These are phyloP conservation scores for Chaetothyriales sp. DNA, from an alignment of 2,329 filamentous ascomycete species.

Conservation along the genomic window DNA sequence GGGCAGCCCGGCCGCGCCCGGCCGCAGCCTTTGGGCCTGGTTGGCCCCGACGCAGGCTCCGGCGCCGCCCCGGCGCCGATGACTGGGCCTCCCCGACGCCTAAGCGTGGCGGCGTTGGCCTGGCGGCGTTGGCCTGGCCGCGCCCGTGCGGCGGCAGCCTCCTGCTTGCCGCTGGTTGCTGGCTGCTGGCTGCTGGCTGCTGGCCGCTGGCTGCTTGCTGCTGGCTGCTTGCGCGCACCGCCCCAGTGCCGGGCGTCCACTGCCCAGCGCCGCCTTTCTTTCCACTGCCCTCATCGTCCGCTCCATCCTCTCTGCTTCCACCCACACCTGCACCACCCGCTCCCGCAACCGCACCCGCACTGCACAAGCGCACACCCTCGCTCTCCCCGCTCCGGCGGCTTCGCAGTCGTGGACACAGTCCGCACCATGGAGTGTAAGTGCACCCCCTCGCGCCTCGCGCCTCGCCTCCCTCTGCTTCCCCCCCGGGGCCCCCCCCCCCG, in stretches of 20 bases:
- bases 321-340: background rate
- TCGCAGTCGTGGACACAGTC: background rate
- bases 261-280: background rate
- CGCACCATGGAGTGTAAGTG: conserved; percentile 2
- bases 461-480: background rate
- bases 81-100: background rate
- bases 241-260: background rate
- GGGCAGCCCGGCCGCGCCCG: too few species aligned
- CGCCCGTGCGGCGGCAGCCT: background rate
- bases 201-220: background rate
- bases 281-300: background rate
- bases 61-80: background rate
- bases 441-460: background rate
- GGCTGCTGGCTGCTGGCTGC: too few species aligned
- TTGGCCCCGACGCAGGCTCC: background rate
- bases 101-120: background rate
- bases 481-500: too few species aligned
- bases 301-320: background rate
- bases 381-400: background rate
- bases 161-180: background rate
- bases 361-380: background rate
- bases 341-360: background rate
- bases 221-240: too few species aligned
- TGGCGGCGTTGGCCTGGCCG: too few species aligned
- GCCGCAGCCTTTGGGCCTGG: too few species aligned